Percentiles rank a stretch among this genome's conserved stretches.
phyloP scores from a whole-genome alignment of 2,329 filamentous ascomycete genomes.

The Sporothrix schenckii region DNA sequence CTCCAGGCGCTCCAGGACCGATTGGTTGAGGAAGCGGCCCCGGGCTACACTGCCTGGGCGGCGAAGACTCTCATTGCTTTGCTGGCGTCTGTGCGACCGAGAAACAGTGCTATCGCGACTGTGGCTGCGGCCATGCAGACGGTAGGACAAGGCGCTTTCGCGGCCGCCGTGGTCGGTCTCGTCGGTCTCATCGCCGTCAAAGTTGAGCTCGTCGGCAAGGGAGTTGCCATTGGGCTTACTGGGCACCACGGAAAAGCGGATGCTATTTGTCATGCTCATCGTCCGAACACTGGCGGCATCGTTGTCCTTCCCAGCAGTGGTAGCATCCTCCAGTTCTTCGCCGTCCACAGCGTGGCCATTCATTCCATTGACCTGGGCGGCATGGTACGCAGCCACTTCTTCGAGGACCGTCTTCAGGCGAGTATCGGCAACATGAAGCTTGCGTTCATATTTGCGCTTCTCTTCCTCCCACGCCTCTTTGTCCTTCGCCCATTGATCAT shows the following conservation, averaged over 20 bases:
- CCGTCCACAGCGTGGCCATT: constrained; percentile 49
- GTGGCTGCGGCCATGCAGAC: constrained; percentile 55
- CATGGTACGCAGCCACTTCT: constrained; percentile 75
- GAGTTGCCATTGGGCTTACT: constrained; percentile 68
- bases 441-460: constrained; percentile 77
- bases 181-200: constrained; percentile 76
- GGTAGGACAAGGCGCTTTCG: constrained; percentile 60
- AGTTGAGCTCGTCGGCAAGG: constrained; percentile 86
- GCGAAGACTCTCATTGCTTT: constrained; percentile 62
- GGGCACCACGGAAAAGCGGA: constrained; percentile 65
- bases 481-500: constrained; percentile 81
- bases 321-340: constrained; percentile 59
- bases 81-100: constrained; percentile 57
- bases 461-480: constrained; percentile 84
- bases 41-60: constrained; percentile 59
- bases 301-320: constrained; percentile 58
- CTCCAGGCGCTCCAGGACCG: constrained; percentile 60
- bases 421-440: constrained; percentile 85
- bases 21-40: constrained; percentile 57
- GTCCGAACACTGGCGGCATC: constrained; percentile 75
- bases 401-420: constrained; percentile 82
- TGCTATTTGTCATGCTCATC: constrained; percentile 71
- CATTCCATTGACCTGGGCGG: constrained; percentile 50
- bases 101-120: constrained; percentile 61
- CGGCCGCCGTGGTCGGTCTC: constrained; percentile 72